These are phyloP conservation scores for Edaphochlamys debaryana DNA, from an alignment of 139 green algal genomes.

Conservation along the genomic window DNA sequence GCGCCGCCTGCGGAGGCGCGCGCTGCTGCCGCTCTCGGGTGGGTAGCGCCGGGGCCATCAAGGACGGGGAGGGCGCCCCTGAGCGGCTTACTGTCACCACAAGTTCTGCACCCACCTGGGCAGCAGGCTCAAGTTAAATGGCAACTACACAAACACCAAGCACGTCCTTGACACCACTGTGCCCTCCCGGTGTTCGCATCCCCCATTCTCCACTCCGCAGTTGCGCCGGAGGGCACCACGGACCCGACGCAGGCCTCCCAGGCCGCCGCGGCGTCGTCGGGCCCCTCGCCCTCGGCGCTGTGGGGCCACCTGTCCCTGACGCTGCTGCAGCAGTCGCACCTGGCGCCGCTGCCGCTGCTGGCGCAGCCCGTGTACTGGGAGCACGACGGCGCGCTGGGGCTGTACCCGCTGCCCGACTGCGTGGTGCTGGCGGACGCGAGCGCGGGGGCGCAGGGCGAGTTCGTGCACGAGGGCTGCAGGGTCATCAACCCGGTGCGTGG, in stretches of 20 bases:
- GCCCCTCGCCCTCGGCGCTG: constrained; percentile 27
- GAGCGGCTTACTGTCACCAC: too few species aligned
- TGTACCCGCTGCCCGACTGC: constrained; percentile 88
- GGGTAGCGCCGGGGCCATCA: too few species aligned
- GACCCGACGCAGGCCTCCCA: too few species aligned
- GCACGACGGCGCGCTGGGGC: constrained; percentile 81
- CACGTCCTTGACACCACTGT: too few species aligned
- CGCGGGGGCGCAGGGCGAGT: constrained; percentile 48
- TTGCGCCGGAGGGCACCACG: too few species aligned
- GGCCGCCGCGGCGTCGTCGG: background rate
- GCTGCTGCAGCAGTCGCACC: constrained; percentile 91
- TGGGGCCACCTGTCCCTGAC: constrained; percentile 82
- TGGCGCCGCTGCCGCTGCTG: constrained; percentile 89
- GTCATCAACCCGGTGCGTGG: constrained; percentile 81
- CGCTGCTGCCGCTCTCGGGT: constrained; percentile 56
- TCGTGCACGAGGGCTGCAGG: constrained; percentile 67
- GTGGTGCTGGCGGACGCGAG: constrained; percentile 83
- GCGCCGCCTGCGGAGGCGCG: constrained; percentile 54
- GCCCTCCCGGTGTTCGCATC: too few species aligned
- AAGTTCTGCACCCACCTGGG: too few species aligned
- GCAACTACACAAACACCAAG: too few species aligned
- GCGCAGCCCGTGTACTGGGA: constrained; percentile 85
- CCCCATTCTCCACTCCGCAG: too few species aligned
- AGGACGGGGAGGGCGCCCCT: too few species aligned
- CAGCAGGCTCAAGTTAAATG: too few species aligned